phyloP scores from a whole-genome alignment of 2,329 filamentous ascomycete species.

The Westerdykella ornata region DNA sequence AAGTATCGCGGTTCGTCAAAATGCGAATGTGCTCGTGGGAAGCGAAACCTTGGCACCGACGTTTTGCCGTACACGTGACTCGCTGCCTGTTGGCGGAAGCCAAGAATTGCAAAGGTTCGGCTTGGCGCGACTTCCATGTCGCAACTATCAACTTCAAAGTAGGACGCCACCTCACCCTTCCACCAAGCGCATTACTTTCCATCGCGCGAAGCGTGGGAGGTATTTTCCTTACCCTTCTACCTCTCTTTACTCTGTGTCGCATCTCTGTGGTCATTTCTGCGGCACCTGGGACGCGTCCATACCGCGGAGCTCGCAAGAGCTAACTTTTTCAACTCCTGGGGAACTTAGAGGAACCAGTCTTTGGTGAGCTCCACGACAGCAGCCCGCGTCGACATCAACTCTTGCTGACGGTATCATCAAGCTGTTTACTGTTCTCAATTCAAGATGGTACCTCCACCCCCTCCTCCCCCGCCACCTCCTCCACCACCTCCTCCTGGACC shows the following conservation, averaged over 20 bases:
- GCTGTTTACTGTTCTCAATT: constrained; percentile 16
- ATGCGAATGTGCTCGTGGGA: background rate
- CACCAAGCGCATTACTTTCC: background rate
- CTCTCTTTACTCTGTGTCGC: background rate
- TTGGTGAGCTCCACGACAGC: constrained; percentile 2
- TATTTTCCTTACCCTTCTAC: background rate
- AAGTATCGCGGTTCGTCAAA: background rate
- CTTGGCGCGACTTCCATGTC: background rate
- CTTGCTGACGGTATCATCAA: background rate
- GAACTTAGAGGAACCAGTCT: constrained; percentile 1
- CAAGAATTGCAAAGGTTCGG: background rate
- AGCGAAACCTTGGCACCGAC: background rate
- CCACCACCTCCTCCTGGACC: constrained; percentile 20
- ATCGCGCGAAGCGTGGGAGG: constrained; percentile 6
- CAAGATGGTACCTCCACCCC: constrained; percentile 35
- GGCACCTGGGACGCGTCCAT: constrained; percentile 6
- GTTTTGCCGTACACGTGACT: background rate
- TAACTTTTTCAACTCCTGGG: constrained; percentile 1
- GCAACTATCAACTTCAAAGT: background rate
- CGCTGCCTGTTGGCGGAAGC: background rate
- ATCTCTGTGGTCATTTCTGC: constrained; percentile 1
- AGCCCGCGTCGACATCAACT: background rate
- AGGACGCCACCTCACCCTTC: constrained; percentile 3
- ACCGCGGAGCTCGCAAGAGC: constrained; percentile 7
- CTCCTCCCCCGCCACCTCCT: constrained; percentile 41